These are phyloP conservation scores for Rhizoctonia solani DNA, from an alignment of 1,284 basidiomycete genomes.

Conservation along the genomic window DNA sequence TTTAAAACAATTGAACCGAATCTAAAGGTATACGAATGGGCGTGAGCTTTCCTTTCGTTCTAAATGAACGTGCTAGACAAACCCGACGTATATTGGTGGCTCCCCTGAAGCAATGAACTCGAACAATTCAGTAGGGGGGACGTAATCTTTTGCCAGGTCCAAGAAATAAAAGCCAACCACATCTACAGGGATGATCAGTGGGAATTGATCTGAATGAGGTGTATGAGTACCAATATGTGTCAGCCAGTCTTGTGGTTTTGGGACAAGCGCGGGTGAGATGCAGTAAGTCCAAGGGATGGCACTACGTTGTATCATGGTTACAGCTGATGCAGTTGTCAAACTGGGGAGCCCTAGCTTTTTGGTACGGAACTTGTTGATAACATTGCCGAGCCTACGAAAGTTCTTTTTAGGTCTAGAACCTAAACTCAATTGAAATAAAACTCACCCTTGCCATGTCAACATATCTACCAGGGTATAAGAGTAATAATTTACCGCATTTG, in stretches of 20 bases:
- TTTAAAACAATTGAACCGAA: slow-evolving; percentile 68
- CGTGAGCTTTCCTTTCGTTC: background rate
- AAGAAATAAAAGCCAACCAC: slow-evolving; percentile 69
- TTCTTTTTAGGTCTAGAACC: slow-evolving; percentile 3
- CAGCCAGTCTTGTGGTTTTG: slow-evolving; percentile 66
- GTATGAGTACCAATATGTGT: slow-evolving; percentile 55
- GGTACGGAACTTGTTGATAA: slow-evolving; percentile 63
- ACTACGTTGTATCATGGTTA: slow-evolving; percentile 58
- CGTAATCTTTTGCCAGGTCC: slow-evolving; percentile 54
- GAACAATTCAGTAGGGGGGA: slow-evolving; percentile 53
- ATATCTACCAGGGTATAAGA: slow-evolving; percentile 60
- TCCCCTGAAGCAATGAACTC: slow-evolving; percentile 56
- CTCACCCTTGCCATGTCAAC: slow-evolving; percentile 61
- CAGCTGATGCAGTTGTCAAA: slow-evolving; percentile 54
- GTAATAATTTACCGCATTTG: slow-evolving; percentile 59
- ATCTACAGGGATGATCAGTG: slow-evolving; percentile 47
- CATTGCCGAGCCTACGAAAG: slow-evolving; percentile 55
- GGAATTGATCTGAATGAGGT: background rate
- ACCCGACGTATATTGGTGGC: slow-evolving; percentile 64
- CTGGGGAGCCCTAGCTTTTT: slow-evolving; percentile 56
- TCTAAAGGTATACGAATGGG: slow-evolving; percentile 43
- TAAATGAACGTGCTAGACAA: slow-evolving; percentile 27
- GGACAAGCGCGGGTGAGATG: slow-evolving; percentile 64
- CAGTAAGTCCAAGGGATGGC: slow-evolving; percentile 72
- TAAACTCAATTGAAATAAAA: background rate